Evolutionary conservation across 495 filamentous ascomycete species (phyloP).

Genomic region (Glarea lozoyensis): DNA sequence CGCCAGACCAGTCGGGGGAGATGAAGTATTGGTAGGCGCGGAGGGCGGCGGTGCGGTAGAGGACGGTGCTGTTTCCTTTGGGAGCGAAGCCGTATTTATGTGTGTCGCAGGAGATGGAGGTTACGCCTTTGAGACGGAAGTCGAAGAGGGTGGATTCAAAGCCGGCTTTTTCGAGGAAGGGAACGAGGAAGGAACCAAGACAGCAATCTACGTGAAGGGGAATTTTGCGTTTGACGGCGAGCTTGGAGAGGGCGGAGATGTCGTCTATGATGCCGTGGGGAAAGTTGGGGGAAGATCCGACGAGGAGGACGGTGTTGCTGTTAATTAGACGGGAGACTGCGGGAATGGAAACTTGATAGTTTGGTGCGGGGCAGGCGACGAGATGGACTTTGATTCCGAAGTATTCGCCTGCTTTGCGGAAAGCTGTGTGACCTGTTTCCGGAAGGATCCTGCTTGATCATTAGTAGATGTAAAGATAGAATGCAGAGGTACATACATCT

Average conservation of each 20-base stretch:
- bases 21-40: constrained; percentile 93
- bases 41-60: constrained; percentile 75
- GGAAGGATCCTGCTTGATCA: constrained; percentile 89
- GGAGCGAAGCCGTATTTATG: constrained; percentile 99
- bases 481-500: constrained; percentile 55
- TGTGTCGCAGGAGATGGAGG: constrained; percentile 90
- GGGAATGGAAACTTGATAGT: constrained; percentile 71
- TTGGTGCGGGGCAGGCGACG: constrained; percentile 79
- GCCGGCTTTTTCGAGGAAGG: constrained; percentile 83
- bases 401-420: constrained; percentile 89
- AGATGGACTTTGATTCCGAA: constrained; percentile 91
- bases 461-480: constrained; percentile 18
- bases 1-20: constrained; percentile 88
- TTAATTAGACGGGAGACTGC: constrained; percentile 81
- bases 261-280: constrained; percentile 97
- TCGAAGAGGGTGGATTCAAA: constrained; percentile 84
- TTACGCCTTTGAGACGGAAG: constrained; percentile 89
- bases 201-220: constrained; percentile 97
- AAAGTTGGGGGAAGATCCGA: constrained; percentile 94
- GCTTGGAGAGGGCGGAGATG: constrained; percentile 73
- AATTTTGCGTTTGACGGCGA: constrained; percentile 68
- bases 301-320: constrained; percentile 90
- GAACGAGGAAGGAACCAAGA: constrained; percentile 87
- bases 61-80: constrained; percentile 85
- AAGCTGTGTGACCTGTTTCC: constrained; percentile 88